Percentiles rank a stretch among this genome's conserved stretches.
phyloP scores from a whole-genome alignment of 2,329 filamentous ascomycete species.

The Amauroascus verrucosus region DNA sequence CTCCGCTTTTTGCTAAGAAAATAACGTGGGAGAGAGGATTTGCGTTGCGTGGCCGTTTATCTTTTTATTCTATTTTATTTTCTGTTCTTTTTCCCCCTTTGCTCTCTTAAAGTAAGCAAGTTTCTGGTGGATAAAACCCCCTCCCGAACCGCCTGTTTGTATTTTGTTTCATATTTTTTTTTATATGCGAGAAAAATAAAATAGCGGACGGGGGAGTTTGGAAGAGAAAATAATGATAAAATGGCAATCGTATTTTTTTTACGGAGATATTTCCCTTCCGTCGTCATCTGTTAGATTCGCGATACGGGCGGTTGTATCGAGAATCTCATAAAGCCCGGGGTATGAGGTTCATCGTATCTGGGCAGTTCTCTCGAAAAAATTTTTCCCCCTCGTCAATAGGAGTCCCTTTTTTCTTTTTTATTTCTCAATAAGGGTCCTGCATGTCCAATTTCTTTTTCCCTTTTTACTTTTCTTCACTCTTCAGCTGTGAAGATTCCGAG shows the following conservation, averaged over 20 bases:
- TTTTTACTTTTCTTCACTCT: neutral
- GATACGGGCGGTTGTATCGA: constrained; percentile 35
- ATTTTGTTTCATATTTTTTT: no score
- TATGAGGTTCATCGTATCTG: neutral
- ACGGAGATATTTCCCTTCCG: neutral
- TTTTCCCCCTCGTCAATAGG: neutral
- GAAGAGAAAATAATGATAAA: neutral
- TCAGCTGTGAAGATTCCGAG: neutral
- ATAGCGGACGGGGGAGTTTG: neutral
- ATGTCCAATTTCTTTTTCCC: neutral
- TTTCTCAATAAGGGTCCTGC: no score
- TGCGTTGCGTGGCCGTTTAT: no score
- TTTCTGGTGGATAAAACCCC: no score
- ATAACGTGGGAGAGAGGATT: neutral
- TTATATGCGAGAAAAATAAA: neutral
- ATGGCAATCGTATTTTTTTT: neutral
- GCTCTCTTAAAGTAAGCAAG: no score
- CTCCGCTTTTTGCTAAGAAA: neutral
- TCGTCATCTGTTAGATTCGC: neutral
- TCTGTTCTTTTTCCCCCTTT: no score
- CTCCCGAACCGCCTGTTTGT: no score
- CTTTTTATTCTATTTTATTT: no score
- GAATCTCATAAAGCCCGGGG: constrained; percentile 47
- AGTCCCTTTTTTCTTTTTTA: neutral
- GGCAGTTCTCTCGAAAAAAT: neutral